phyloP scores from a whole-genome alignment of 2,329 filamentous ascomycete species.

The Dactylonectria macrodidyma region DNA sequence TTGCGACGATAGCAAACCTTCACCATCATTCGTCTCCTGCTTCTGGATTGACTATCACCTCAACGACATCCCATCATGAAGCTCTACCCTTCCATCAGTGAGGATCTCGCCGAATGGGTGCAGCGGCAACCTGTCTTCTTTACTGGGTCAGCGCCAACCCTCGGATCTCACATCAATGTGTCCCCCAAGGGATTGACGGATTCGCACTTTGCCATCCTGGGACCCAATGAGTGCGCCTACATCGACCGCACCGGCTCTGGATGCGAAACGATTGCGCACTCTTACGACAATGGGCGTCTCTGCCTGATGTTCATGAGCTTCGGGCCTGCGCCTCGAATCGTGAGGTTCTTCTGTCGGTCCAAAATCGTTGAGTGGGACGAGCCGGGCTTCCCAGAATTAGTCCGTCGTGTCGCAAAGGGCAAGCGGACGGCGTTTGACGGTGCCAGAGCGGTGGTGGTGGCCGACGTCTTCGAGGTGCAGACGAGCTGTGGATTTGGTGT shows the following conservation, averaged over 20 bases:
- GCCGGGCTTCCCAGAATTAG: conserved; percentile 62
- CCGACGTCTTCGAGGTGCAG: conserved; percentile 76
- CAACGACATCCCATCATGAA: conserved; percentile 63
- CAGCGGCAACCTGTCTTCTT: conserved; percentile 81
- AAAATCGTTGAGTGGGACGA: conserved; percentile 73
- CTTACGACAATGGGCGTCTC: conserved; percentile 83
- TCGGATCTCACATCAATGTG: conserved; percentile 80
- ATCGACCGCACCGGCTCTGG: conserved; percentile 83
- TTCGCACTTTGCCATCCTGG: conserved; percentile 73
- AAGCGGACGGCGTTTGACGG: conserved; percentile 60
- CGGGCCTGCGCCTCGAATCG: conserved; percentile 70
- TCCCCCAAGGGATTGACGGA: conserved; percentile 80
- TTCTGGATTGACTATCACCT: conserved; percentile 40
- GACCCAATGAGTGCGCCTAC: conserved; percentile 74
- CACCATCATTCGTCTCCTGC: conserved; percentile 27
- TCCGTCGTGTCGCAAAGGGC: conserved; percentile 58
- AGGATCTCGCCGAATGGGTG: conserved; percentile 74
- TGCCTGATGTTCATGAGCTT: conserved; percentile 83
- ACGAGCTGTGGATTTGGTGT: conserved; percentile 78
- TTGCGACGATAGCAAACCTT: conserved; percentile 32
- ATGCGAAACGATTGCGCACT: conserved; percentile 81
- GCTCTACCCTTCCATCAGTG: conserved; percentile 69
- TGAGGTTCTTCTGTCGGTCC: conserved; percentile 74
- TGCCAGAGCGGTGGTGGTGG: conserved; percentile 72
- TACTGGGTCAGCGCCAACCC: conserved; percentile 78